Percentiles rank a stretch among this genome's conserved stretches.
Conservation (phyloP, 768 basidiomycete species). For the Lentinula guzmanii region DNA sequence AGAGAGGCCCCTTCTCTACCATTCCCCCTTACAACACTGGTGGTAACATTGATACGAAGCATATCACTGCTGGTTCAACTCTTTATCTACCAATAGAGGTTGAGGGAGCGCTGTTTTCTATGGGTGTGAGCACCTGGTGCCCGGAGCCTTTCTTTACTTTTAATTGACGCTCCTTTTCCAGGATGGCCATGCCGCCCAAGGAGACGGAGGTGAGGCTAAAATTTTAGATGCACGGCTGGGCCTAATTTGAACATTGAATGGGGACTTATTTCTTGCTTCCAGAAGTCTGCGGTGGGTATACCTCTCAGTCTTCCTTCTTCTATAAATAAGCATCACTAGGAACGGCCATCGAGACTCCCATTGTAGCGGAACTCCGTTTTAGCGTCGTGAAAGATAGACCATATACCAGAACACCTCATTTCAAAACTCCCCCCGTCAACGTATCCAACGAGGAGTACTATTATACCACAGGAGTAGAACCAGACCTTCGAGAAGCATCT, state of each 20-base stretch:
- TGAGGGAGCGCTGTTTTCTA: conserved; percentile 54
- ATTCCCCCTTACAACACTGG: conserved; percentile 60
- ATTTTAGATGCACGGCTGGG: not conserved
- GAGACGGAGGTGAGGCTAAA: conserved; percentile 48
- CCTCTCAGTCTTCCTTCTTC: not conserved
- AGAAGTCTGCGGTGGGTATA: conserved; percentile 56
- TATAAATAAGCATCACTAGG: conserved; percentile 25
- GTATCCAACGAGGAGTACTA: conserved; percentile 37
- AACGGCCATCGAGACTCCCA: conserved; percentile 60
- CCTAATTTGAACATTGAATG: too few species aligned
- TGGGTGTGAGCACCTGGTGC: conserved; percentile 38
- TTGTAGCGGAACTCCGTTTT: conserved; percentile 40
- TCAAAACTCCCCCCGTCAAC: conserved; percentile 25
- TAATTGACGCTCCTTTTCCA: conserved; percentile 15
- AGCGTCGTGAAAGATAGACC: conserved; percentile 52
- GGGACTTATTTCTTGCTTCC: not conserved
- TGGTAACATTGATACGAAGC: conserved; percentile 57
- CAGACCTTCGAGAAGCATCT: conserved; percentile 50
- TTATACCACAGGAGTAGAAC: conserved; percentile 51
- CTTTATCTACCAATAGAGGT: conserved; percentile 54
- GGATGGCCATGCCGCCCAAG: conserved; percentile 66
- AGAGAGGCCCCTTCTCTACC: conserved; percentile 47
- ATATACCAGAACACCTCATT: conserved; percentile 56
- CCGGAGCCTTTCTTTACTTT: not conserved
- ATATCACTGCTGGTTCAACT: conserved; percentile 48